Percentiles rank a stretch among this genome's conserved stretches.
phyloP scores from a whole-genome alignment of 2,329 filamentous ascomycete species.

The Ceratocystis harringtonii region DNA sequence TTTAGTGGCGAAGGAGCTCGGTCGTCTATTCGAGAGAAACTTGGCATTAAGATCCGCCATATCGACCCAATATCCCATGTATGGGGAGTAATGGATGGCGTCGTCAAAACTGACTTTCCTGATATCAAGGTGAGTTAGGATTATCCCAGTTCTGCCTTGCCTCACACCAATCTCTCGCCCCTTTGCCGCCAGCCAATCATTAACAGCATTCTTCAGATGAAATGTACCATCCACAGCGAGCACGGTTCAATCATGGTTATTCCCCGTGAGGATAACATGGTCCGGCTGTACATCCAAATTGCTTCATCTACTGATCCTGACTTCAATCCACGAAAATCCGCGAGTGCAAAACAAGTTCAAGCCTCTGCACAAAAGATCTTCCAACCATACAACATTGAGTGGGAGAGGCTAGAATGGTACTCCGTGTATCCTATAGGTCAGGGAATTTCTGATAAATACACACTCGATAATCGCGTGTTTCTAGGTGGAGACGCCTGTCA shows the following conservation, averaged over 20 bases:
- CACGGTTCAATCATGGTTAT: constrained; percentile 69
- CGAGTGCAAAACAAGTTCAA: constrained; percentile 49
- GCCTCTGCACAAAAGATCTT: constrained; percentile 50
- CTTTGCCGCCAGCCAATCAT: constrained; percentile 25
- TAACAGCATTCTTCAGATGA: constrained; percentile 34
- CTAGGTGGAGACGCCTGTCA: constrained; percentile 66
- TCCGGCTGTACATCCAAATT: constrained; percentile 54
- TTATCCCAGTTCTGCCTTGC: background rate
- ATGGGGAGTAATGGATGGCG: constrained; percentile 64
- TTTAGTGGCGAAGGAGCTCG: constrained; percentile 58
- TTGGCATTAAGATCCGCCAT: constrained; percentile 56
- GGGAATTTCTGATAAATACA: constrained; percentile 53
- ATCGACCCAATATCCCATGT: constrained; percentile 56
- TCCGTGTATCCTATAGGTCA: constrained; percentile 66
- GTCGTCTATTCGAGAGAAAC: constrained; percentile 47
- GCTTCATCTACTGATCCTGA: constrained; percentile 45
- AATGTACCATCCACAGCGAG: constrained; percentile 61
- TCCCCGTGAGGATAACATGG: constrained; percentile 47
- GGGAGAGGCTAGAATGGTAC: constrained; percentile 57
- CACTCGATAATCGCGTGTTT: constrained; percentile 54
- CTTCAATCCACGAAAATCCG: constrained; percentile 46
- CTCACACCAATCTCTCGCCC: background rate
- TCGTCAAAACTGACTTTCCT: constrained; percentile 58
- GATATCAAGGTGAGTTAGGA: constrained; percentile 48
- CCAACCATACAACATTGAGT: constrained; percentile 50